These are phyloP conservation scores for Arctium lappa DNA, from an alignment of 129 eudicot genomes.

Conservation along the genomic window DNA sequence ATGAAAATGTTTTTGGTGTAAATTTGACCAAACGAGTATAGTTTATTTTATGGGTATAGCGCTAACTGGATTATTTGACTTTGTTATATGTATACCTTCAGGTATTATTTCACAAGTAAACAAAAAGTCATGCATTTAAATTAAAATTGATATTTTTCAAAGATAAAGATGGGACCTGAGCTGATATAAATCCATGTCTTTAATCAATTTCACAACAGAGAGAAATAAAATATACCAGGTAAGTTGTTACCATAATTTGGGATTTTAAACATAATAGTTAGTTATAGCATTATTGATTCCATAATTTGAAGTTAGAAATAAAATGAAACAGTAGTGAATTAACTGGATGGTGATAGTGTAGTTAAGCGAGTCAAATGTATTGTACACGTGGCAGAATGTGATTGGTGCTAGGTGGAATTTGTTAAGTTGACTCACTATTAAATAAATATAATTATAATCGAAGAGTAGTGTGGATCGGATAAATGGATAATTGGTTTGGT, in stretches of 20 bases:
- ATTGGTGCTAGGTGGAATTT: not conserved
- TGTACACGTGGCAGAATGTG: not conserved
- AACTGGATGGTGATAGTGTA: not conserved
- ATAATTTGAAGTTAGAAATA: slow-evolving; percentile 11
- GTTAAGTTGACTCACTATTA: not conserved
- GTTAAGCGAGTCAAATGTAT: not conserved
- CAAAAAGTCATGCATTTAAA: not conserved
- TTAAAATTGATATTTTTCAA: slow-evolving; percentile 3
- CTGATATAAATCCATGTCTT: not conserved
- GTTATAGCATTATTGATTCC: not conserved
- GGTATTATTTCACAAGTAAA: not conserved
- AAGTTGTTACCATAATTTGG: not conserved
- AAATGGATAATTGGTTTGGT: not conserved
- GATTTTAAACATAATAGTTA: not conserved
- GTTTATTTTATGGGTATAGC: not conserved
- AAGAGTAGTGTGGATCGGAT: not conserved
- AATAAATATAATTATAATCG: not conserved
- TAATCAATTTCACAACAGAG: not conserved
- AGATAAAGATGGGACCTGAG: not conserved
- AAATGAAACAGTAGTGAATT: not conserved
- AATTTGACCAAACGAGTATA: not conserved
- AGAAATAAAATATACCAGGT: not conserved
- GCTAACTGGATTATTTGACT: not conserved
- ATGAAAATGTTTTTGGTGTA: not conserved
- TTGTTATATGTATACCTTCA: not conserved